Conservation (phyloP, 495 filamentous ascomycete species). For the Penicillium daleae region DNA sequence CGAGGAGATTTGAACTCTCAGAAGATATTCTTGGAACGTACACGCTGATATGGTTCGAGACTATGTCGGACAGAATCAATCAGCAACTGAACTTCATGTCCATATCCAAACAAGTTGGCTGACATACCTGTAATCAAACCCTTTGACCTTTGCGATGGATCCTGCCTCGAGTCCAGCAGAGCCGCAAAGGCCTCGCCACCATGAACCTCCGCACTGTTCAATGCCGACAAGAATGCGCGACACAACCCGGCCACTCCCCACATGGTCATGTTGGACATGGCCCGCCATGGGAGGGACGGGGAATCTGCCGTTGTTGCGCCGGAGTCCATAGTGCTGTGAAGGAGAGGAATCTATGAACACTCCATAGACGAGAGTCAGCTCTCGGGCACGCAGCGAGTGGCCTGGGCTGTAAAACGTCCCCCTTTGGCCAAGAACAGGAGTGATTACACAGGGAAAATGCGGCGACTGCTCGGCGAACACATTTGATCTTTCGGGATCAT, state of each 20-base stretch:
- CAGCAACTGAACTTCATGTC: constrained; percentile 13
- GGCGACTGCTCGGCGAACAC: constrained; percentile 20
- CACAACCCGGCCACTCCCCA: constrained; percentile 50
- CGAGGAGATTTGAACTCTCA: constrained; percentile 11
- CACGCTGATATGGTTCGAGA: constrained; percentile 96
- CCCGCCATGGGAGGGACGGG: constrained; percentile 50
- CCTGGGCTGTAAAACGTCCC: constrained; percentile 7
- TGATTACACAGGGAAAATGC: constrained; percentile 9
- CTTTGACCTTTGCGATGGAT: constrained; percentile 67
- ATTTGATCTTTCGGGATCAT: constrained; percentile 29
- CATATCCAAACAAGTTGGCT: not conserved
- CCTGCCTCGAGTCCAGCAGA: constrained; percentile 71
- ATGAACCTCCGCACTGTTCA: constrained; percentile 59
- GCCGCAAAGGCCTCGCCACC: constrained; percentile 76
- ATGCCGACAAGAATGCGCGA: constrained; percentile 48
- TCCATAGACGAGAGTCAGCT: constrained; percentile 32
- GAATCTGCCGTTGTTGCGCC: constrained; percentile 48
- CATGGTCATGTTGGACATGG: constrained; percentile 46
- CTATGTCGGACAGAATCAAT: constrained; percentile 44
- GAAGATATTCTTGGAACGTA: constrained; percentile 61
- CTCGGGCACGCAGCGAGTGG: constrained; percentile 7
- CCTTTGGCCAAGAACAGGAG: constrained; percentile 1
- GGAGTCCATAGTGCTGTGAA: constrained; percentile 41
- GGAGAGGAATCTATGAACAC: constrained; percentile 24
- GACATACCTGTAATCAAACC: constrained; percentile 83